phyloP scores from a whole-genome alignment of 441 rosid genomes.

The Populus hybrid region DNA sequence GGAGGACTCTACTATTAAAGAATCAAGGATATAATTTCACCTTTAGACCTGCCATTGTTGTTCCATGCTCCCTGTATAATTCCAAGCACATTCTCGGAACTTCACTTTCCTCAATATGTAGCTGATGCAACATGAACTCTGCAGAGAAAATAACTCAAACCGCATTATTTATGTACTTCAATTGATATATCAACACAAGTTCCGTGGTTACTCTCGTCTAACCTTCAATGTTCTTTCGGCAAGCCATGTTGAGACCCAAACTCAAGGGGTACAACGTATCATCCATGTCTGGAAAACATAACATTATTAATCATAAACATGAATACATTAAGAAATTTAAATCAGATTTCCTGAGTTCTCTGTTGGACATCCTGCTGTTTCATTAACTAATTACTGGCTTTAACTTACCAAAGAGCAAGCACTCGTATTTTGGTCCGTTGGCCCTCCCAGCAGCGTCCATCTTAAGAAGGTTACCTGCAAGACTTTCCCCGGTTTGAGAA shows the following conservation, averaged over 20 bases:
- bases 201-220: neutral
- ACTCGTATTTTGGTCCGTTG: constrained; percentile 48
- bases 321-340: neutral
- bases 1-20: no score
- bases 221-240: constrained; percentile 88
- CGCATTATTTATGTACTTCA: neutral
- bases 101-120: constrained; percentile 17
- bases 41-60: no score
- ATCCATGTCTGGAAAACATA: constrained; percentile 62
- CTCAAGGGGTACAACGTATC: constrained; percentile 85
- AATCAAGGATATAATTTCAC: no score
- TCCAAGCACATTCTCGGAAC: constrained; percentile 57
- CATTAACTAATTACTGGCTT: neutral
- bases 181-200: neutral
- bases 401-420: constrained; percentile 74
- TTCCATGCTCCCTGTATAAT: no score
- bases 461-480: constrained; percentile 31
- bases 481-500: neutral
- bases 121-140: constrained; percentile 81
- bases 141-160: neutral
- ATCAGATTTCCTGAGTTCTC: neutral
- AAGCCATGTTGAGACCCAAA: constrained; percentile 55
- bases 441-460: constrained; percentile 53
- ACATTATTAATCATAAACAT: neutral
- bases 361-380: neutral